Conservation (phyloP, 495 filamentous ascomycete species). For the Xylaria castorea region DNA sequence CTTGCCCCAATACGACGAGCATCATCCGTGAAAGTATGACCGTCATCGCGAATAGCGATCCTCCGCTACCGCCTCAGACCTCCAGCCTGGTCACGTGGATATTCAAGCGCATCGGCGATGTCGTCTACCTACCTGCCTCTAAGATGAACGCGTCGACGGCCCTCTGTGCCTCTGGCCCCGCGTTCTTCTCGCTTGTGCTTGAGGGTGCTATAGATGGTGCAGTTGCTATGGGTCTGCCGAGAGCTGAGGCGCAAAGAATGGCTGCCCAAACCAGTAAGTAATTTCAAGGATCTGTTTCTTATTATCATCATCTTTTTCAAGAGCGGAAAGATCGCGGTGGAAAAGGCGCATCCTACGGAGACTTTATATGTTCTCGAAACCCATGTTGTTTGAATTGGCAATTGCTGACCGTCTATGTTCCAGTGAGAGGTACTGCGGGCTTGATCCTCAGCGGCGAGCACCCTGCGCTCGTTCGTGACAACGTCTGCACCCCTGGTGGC, state of each 20-base stretch:
- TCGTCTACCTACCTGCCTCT: constrained; percentile 66
- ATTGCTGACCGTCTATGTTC: constrained; percentile 7
- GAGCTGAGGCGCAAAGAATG: constrained; percentile 79
- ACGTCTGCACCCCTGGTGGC: constrained; percentile 80
- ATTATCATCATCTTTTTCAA: not conserved
- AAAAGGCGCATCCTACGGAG: not conserved
- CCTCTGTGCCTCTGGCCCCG: constrained; percentile 78
- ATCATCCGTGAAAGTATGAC: constrained; percentile 82
- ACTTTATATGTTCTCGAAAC: not conserved
- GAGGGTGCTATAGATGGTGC: constrained; percentile 80
- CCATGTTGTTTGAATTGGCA: not conserved
- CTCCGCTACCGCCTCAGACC: constrained; percentile 60
- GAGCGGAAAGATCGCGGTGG: not conserved
- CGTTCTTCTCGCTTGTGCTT: constrained; percentile 78
- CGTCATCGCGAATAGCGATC: constrained; percentile 68
- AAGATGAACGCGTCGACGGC: constrained; percentile 79
- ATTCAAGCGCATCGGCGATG: constrained; percentile 73
- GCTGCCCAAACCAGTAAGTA: constrained; percentile 70
- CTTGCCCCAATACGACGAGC: constrained; percentile 78
- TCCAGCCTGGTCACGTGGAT: constrained; percentile 74
- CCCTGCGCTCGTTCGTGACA: constrained; percentile 76
- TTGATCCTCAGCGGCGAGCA: constrained; percentile 77
- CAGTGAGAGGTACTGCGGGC: constrained; percentile 69
- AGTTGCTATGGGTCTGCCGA: constrained; percentile 79
- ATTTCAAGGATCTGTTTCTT: not conserved